Evolutionary conservation across 1,284 basidiomycete genomes (phyloP), one percentile per base, ranked within the genome.

Genomic region (Sporisorium reilianum): DNA sequence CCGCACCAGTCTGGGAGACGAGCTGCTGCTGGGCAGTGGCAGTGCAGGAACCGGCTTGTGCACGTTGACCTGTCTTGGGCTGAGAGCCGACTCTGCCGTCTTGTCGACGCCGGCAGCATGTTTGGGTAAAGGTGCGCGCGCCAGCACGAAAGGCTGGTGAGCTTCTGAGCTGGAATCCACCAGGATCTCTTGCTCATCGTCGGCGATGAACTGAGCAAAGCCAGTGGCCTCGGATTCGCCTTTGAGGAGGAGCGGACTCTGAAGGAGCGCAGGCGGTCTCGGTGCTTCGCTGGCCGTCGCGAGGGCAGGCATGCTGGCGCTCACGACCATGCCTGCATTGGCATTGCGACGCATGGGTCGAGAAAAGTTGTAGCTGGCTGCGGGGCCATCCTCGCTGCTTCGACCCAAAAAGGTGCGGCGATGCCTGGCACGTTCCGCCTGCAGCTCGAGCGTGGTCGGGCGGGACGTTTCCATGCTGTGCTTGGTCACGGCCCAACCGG

Each of bases 171-270:
- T 46, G 7, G 63, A 65, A 26, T 67, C 64, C 9, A 34, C 55
- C 22, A 66, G 22, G 16, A 59, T 22, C 52, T 66, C 64, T 34
- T 66, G 41, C 32, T 72, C 69, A 11, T 72, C 55, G 18, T 63
- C 64, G 16, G 56, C 58, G 14, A 44, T 55, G 18, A 57, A 52
- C 30, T 72, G 69, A 9, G 56, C 64, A 23, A 63, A 67, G 3
- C 59, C 64, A 28, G 58, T 65, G 1, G 55, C 58, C 36, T 62
- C 55, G 2, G 52, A 50, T 38, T 72, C 69, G 48, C 69, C 64
- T 20, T 72, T 72, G 46, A 72, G 54, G 44, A 66, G 20, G 2
- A 72, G 52, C 12, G 69, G 69, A 36, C 69, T 67, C 34, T 63
- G 64, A 3, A 72, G 52, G 5, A 64, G 38, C 25, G 42, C 60